These are phyloP conservation scores for Penicillium sp. DNA, from an alignment of 2,329 filamentous ascomycete genomes.

Conservation along the genomic window DNA sequence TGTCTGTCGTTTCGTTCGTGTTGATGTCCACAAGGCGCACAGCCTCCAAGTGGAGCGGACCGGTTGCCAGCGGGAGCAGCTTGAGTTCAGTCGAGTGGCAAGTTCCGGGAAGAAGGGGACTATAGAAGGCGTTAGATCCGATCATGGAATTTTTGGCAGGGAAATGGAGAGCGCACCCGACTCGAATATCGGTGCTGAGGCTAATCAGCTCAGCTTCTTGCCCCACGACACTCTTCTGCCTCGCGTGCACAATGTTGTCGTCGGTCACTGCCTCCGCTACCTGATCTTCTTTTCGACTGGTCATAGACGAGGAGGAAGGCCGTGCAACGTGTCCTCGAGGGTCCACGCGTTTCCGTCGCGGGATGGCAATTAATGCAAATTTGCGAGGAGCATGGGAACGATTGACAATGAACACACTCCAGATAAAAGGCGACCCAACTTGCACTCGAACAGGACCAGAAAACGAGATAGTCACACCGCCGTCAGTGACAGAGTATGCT, in stretches of 20 bases:
- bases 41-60: constrained; percentile 49
- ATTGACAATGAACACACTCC: constrained; percentile 56
- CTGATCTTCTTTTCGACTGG: constrained; percentile 29
- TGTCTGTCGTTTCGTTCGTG: constrained; percentile 51
- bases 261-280: constrained; percentile 52
- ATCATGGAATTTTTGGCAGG: not conserved
- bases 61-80: constrained; percentile 48
- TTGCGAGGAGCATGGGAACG: constrained; percentile 49
- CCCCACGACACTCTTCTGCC: constrained; percentile 46
- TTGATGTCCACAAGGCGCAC: constrained; percentile 52
- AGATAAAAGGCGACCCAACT: constrained; percentile 50
- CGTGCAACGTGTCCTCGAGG: constrained; percentile 40
- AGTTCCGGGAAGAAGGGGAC: constrained; percentile 49
- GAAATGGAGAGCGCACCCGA: constrained; percentile 46
- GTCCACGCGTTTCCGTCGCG: constrained; percentile 43
- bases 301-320: constrained; percentile 43
- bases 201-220: constrained; percentile 51
- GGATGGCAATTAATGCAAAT: constrained; percentile 51
- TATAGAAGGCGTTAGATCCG: constrained; percentile 23
- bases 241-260: constrained; percentile 52
- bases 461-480: constrained; percentile 53
- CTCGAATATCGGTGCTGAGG: constrained; percentile 52
- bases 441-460: constrained; percentile 46
- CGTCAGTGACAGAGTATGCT: constrained; percentile 36
- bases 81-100: constrained; percentile 54